These are phyloP conservation scores for Tympanopsis confertula DNA, from an alignment of 2,329 filamentous ascomycete genomes.

Conservation along the genomic window DNA sequence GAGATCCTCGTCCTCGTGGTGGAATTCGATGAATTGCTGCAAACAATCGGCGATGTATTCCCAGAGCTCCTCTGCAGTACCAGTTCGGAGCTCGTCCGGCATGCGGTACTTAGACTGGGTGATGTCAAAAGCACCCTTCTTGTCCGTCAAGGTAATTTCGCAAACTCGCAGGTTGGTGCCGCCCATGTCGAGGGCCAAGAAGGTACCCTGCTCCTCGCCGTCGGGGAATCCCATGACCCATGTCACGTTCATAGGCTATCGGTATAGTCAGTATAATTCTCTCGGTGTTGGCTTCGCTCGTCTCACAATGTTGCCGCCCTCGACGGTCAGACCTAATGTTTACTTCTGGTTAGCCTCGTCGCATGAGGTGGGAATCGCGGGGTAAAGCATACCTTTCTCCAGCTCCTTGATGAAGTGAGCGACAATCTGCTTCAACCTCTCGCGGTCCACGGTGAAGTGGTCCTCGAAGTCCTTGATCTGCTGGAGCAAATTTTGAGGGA, in stretches of 20 bases:
- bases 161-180: constrained; percentile 57
- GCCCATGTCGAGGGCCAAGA: constrained; percentile 54
- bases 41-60: constrained; percentile 54
- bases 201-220: constrained; percentile 48
- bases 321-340: constrained; percentile 38
- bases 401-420: constrained; percentile 54
- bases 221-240: constrained; percentile 53
- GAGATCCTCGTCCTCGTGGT: constrained; percentile 34
- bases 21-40: constrained; percentile 48
- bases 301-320: constrained; percentile 53
- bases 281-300: constrained; percentile 2
- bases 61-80: constrained; percentile 48
- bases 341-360: not conserved
- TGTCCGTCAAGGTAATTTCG: constrained; percentile 46
- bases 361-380: not conserved
- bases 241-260: constrained; percentile 53
- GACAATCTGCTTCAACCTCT: constrained; percentile 52
- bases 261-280: constrained; percentile 3
- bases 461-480: constrained; percentile 56
- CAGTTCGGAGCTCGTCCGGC: constrained; percentile 48
- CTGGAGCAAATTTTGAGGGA: constrained; percentile 16
- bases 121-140: constrained; percentile 48
- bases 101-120: constrained; percentile 55
- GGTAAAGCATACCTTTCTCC: constrained; percentile 33
- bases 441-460: constrained; percentile 44